A percentile compares a stretch with the other conserved stretches of the same genome.
Conservation (phyloP, 331 rosid genomes). For the Dryas integrifolia region DNA sequence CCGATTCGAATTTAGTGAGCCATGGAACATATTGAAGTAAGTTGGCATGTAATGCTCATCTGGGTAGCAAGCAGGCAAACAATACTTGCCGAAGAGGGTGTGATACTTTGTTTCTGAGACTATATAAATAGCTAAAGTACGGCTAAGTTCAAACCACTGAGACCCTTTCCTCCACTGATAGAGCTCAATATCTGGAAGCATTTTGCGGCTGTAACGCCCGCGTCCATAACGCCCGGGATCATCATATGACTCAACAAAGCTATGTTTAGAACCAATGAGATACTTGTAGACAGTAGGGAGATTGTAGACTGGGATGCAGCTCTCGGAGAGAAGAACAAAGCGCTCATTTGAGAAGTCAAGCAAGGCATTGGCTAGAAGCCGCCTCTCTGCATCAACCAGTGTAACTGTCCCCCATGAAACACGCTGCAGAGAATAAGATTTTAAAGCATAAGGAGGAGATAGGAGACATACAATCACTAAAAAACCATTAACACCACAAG, state of each 20-base stretch:
- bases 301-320: constrained; percentile 88
- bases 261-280: constrained; percentile 56
- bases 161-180: constrained; percentile 94
- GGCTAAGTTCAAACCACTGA: constrained; percentile 84
- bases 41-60: constrained; percentile 94
- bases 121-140: constrained; percentile 52
- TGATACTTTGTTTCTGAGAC: constrained; percentile 61
- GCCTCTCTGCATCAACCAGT: constrained; percentile 85
- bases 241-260: constrained; percentile 84
- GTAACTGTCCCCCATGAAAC: constrained; percentile 86
- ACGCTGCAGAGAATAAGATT: constrained; percentile 37
- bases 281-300: constrained; percentile 72
- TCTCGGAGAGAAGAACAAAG: constrained; percentile 89
- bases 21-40: constrained; percentile 74
- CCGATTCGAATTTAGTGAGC: constrained; percentile 69
- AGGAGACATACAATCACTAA: too few relatives aligned
- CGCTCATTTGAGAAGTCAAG: constrained; percentile 87
- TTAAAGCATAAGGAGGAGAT: not conserved
- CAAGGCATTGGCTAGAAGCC: constrained; percentile 84
- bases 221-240: constrained; percentile 93
- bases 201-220: constrained; percentile 81
- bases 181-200: constrained; percentile 81
- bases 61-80: constrained; percentile 94
- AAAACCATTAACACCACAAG: too few relatives aligned
- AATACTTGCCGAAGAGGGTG: constrained; percentile 59